Percentiles rank a stretch among this genome's conserved stretches.
Conservation (phyloP, 2,329 filamentous ascomycete genomes). For the Lachnellula occidentalis region DNA sequence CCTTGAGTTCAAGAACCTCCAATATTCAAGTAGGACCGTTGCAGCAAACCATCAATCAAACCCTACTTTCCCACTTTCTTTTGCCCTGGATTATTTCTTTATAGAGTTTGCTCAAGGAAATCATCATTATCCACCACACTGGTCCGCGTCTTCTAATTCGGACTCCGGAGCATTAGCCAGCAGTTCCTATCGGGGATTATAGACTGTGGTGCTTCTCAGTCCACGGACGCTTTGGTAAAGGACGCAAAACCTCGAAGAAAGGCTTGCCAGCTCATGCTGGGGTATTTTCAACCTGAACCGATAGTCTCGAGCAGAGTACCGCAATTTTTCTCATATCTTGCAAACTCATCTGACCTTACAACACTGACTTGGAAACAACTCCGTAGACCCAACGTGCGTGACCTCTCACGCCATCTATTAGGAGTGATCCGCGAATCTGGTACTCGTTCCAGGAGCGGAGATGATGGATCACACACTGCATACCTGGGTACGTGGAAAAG, state of each 20-base stretch:
- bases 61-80: slow-evolving; percentile 12
- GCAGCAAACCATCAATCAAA: slow-evolving; percentile 7
- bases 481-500: too few relatives aligned
- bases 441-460: too few relatives aligned
- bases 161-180: neutral
- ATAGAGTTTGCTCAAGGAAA: slow-evolving; percentile 17
- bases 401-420: too few relatives aligned
- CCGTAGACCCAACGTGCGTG: too few relatives aligned
- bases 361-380: too few relatives aligned
- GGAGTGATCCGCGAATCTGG: too few relatives aligned
- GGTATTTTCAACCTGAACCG: slow-evolving; percentile 10
- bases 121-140: slow-evolving; percentile 29
- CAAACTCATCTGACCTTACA: too few relatives aligned
- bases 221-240: slow-evolving; percentile 17
- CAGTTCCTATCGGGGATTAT: neutral
- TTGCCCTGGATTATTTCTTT: slow-evolving; percentile 22
- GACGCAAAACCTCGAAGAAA: slow-evolving; percentile 18
- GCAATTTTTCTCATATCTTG: too few relatives aligned
- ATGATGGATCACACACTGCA: too few relatives aligned
- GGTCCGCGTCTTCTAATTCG: slow-evolving; percentile 15
- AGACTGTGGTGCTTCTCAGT: slow-evolving; percentile 25
- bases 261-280: slow-evolving; percentile 11
- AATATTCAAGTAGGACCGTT: neutral
- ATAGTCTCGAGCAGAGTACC: slow-evolving; percentile 19
- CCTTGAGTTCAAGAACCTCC: neutral